phyloP scores from a whole-genome alignment of 768 basidiomycete species.

The Tephrocybe sp. region DNA sequence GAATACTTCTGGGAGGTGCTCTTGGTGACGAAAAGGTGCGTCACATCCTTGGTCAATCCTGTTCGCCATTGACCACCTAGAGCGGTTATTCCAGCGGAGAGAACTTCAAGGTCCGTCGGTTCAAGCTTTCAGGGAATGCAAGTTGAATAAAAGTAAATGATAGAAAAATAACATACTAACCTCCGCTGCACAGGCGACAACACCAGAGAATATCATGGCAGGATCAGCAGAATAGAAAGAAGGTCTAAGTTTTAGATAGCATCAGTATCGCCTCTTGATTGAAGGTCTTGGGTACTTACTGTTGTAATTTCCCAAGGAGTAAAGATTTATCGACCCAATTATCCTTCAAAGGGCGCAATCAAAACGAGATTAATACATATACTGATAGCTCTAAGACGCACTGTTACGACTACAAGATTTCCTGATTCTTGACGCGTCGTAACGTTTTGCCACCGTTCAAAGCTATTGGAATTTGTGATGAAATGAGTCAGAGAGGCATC shows the following conservation, averaged over 20 bases:
- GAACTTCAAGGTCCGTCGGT: conserved; percentile 64
- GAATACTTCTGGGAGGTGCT: conserved; percentile 51
- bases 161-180: conserved; percentile 33
- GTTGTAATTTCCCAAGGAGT: conserved; percentile 55
- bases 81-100: conserved; percentile 69
- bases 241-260: conserved; percentile 42
- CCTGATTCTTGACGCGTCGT: conserved; percentile 20
- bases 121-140: conserved; percentile 44
- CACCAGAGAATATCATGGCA: conserved; percentile 77
- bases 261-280: too few relatives aligned
- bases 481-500: conserved; percentile 48
- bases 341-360: conserved; percentile 34
- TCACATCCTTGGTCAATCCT: conserved; percentile 80
- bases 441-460: conserved; percentile 54
- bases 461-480: conserved; percentile 54
- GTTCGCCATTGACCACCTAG: conserved; percentile 83
- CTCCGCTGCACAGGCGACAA: conserved; percentile 71
- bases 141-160: not conserved
- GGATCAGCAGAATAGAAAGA: conserved; percentile 78
- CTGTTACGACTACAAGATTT: conserved; percentile 36
- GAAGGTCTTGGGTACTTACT: too few relatives aligned
- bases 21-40: conserved; percentile 75
- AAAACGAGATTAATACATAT: not conserved
- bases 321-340: conserved; percentile 73
- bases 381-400: conserved; percentile 19